Conservation (phyloP, 2,329 filamentous ascomycete genomes). For the Colletotrichum brevisporum region DNA sequence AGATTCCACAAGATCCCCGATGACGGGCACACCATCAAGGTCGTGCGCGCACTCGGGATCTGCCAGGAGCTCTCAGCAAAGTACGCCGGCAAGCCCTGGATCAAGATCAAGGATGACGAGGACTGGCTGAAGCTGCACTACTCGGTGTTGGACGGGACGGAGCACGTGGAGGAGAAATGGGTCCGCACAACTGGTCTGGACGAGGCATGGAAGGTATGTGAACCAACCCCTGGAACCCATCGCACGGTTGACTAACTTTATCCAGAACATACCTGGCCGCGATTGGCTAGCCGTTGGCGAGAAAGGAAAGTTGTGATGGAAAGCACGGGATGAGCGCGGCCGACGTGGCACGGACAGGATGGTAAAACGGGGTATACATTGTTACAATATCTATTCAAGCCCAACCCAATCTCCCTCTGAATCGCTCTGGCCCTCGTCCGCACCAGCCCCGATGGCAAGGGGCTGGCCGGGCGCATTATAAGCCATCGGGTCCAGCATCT, state of each 20-base stretch:
- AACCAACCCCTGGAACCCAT: neutral
- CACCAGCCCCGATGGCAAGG: constrained; percentile 24
- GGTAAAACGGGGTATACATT: constrained; percentile 41
- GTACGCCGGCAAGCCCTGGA: constrained; percentile 63
- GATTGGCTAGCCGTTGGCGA: constrained; percentile 22
- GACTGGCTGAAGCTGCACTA: constrained; percentile 74
- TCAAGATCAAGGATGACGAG: constrained; percentile 66
- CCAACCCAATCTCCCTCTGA: constrained; percentile 63
- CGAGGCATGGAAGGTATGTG: constrained; percentile 72
- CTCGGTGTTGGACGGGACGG: constrained; percentile 74
- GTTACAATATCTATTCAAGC: constrained; percentile 56
- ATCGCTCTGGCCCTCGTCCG: constrained; percentile 51
- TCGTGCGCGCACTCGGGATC: constrained; percentile 78
- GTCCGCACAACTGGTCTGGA: constrained; percentile 74
- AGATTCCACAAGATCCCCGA: constrained; percentile 68
- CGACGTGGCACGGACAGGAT: neutral
- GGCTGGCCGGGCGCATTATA: constrained; percentile 34
- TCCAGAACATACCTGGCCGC: constrained; percentile 31
- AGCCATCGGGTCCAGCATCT: constrained; percentile 44
- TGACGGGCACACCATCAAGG: constrained; percentile 86
- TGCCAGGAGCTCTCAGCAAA: constrained; percentile 67
- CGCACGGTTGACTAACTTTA: too few species aligned
- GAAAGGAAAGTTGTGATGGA: neutral
- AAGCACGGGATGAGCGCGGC: too few species aligned
- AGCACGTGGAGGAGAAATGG: constrained; percentile 65